Percentiles rank a stretch among this genome's conserved stretches.
Evolutionary conservation across 148 eudicot genomes (phyloP).

Genomic region (Salicornia ramosissima): DNA sequence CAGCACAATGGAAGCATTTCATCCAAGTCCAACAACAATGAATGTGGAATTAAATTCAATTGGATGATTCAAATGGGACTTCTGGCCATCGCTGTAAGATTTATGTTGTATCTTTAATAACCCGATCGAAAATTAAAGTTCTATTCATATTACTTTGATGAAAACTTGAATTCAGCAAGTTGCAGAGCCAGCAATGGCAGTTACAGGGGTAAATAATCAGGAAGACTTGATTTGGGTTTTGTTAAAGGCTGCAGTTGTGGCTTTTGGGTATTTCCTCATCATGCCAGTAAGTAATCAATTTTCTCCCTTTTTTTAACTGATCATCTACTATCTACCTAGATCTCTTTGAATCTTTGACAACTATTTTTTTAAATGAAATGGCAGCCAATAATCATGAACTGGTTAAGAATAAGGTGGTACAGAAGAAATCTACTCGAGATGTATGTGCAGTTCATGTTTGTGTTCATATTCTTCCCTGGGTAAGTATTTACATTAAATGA

Average conservation of each 20-base stretch:
- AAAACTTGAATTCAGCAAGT: conserved; percentile 29
- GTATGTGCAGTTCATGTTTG: conserved; percentile 82
- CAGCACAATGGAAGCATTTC: conserved; percentile 24
- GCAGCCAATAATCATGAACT: conserved; percentile 85
- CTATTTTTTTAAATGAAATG: conserved; percentile 5
- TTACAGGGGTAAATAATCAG: conserved; percentile 70
- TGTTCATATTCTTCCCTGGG: conserved; percentile 92
- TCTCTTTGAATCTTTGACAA: not conserved
- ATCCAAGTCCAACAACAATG: conserved; percentile 18
- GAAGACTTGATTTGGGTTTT: conserved; percentile 40
- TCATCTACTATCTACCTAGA: no score
- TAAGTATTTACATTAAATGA: conserved; percentile 23
- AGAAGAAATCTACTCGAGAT: conserved; percentile 62
- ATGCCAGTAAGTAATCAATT: conserved; percentile 68
- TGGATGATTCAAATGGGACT: conserved; percentile 47
- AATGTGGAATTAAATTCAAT: conserved; percentile 18
- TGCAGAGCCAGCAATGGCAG: conserved; percentile 65
- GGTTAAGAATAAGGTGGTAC: conserved; percentile 90
- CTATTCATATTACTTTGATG: not conserved
- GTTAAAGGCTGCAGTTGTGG: conserved; percentile 50
- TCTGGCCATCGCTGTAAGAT: conserved; percentile 46
- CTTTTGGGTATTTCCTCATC: conserved; percentile 68
- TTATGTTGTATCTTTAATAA: not conserved
- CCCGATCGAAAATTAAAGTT: no score
- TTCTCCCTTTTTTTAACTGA: no score